Conservation (phyloP, 2,329 filamentous ascomycete genomes). For the Pochonia chlamydosporia region DNA sequence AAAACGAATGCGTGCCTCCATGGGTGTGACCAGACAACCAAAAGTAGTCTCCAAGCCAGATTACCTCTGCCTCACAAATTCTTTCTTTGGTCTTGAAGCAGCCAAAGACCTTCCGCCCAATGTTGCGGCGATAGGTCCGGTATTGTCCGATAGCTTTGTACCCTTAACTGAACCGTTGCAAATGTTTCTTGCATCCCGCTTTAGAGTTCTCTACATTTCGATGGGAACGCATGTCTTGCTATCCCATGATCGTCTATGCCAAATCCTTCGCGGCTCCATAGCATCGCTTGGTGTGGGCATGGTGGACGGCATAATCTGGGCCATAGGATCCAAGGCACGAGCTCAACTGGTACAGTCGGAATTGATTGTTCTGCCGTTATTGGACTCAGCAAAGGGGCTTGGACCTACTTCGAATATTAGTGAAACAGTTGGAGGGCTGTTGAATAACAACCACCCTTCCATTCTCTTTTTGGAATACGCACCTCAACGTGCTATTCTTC, state of each 20-base stretch:
- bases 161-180: conserved; percentile 19
- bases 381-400: too few relatives aligned
- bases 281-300: too few relatives aligned
- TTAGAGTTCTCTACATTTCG: conserved; percentile 31
- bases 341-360: too few relatives aligned
- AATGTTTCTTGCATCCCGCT: conserved; percentile 25
- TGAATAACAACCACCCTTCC: conserved; percentile 14
- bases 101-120: conserved; percentile 36
- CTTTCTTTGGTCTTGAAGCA: conserved; percentile 36
- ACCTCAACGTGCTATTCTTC: conserved; percentile 34
- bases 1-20: conserved; percentile 24
- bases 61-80: conserved; percentile 36
- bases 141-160: conserved; percentile 28
- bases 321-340: neutral
- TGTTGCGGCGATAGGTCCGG: conserved; percentile 31
- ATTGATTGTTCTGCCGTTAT: too few relatives aligned
- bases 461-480: conserved; percentile 29
- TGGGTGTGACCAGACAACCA: conserved; percentile 25
- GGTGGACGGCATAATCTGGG: neutral
- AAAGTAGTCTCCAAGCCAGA: conserved; percentile 28
- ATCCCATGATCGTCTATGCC: neutral
- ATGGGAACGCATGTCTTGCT: conserved; percentile 33
- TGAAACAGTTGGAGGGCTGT: neutral
- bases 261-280: too few relatives aligned
- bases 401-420: too few relatives aligned